Conservation (phyloP, 371 early-diverging fungal species). For the Syncephalastrum sp. region DNA sequence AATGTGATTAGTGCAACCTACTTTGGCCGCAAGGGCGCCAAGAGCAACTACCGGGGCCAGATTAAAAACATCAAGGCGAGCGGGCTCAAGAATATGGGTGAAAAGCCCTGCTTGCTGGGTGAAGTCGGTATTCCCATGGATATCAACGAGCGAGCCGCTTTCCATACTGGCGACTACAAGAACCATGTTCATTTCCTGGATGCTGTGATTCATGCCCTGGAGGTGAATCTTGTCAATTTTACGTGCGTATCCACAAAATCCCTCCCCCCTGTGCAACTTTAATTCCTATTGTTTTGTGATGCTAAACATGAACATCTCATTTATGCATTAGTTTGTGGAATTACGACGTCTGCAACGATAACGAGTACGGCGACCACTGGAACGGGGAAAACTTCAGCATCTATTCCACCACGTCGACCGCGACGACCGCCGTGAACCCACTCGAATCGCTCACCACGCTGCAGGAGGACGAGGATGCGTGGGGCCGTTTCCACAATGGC, state of each 20-base stretch:
- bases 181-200: conserved; percentile 74
- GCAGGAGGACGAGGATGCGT: conserved; percentile 3
- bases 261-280: not conserved
- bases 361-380: conserved; percentile 83
- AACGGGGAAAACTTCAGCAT: conserved; percentile 90
- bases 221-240: conserved; percentile 73
- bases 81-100: conserved; percentile 64
- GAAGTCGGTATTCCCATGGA: conserved; percentile 91
- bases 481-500: conserved; percentile 58
- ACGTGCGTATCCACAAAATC: conserved; percentile 43
- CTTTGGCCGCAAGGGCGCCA: conserved; percentile 77
- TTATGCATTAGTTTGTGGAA: conserved; percentile 69
- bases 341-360: conserved; percentile 78
- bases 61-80: conserved; percentile 62
- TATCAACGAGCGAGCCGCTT: conserved; percentile 69
- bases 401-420: conserved; percentile 38
- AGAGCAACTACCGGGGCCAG: conserved; percentile 74
- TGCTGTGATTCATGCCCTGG: conserved; percentile 71
- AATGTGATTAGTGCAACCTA: conserved; percentile 76
- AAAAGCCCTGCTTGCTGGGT: conserved; percentile 69
- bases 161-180: conserved; percentile 65
- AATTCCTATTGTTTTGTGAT: conserved; percentile 1
- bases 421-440: too few species aligned
- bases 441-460: too few species aligned
- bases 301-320: not conserved